A percentile compares a stretch with the other conserved stretches of the same genome.
phyloP scores from a whole-genome alignment of 2,329 filamentous ascomycete genomes.

The Penicillium sp. region DNA sequence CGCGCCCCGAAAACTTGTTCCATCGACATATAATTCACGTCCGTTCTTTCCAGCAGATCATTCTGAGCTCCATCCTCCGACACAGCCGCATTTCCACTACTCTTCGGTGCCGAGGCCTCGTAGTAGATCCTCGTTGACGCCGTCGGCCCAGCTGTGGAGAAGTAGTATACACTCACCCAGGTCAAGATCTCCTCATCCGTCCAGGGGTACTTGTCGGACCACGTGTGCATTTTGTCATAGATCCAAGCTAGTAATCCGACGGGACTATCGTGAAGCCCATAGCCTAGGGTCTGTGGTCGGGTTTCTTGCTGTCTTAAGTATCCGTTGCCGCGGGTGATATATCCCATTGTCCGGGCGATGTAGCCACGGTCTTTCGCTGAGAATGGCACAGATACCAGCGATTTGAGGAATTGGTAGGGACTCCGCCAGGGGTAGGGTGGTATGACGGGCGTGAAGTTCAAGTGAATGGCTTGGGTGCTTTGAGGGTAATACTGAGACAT shows the following conservation, averaged over 20 bases:
- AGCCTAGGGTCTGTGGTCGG: constrained; percentile 70
- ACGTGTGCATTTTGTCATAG: constrained; percentile 75
- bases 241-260: constrained; percentile 73
- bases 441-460: constrained; percentile 55
- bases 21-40: constrained; percentile 12
- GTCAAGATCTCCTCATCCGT: constrained; percentile 72
- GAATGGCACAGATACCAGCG: constrained; percentile 29
- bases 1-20: constrained; percentile 34
- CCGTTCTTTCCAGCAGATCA: background rate
- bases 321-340: constrained; percentile 30
- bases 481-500: constrained; percentile 60
- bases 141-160: constrained; percentile 65
- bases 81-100: background rate
- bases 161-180: constrained; percentile 72
- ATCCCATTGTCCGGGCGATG: constrained; percentile 21
- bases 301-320: constrained; percentile 63
- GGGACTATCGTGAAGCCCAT: constrained; percentile 66
- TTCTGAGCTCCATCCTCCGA: background rate
- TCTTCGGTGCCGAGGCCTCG: constrained; percentile 48
- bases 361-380: constrained; percentile 23
- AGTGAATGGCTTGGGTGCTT: constrained; percentile 57
- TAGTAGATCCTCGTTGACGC: constrained; percentile 71
- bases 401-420: constrained; percentile 52
- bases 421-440: constrained; percentile 51
- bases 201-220: constrained; percentile 71